A percentile compares a stretch with the other conserved stretches of the same genome.
phyloP scores from a whole-genome alignment of 768 basidiomycete species.

The Hygrophoropsis aurantiaca region DNA sequence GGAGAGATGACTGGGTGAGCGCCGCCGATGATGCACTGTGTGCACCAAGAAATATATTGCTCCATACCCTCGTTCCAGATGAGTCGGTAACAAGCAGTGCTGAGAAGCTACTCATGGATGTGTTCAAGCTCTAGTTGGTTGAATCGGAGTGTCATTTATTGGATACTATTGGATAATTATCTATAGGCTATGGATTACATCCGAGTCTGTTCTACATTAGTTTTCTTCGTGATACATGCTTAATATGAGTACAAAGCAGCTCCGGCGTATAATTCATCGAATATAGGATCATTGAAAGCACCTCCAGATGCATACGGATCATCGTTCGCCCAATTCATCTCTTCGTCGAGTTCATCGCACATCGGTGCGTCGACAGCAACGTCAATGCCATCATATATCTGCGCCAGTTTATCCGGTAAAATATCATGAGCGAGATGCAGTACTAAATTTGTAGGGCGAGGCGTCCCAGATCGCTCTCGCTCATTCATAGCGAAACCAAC shows the following conservation, averaged over 20 bases:
- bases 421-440: slow-evolving; percentile 21
- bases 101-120: too few species aligned
- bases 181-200: too few species aligned
- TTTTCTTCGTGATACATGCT: not conserved
- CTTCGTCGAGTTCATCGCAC: slow-evolving; percentile 22
- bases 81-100: too few species aligned
- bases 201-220: too few species aligned
- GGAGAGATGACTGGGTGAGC: too few species aligned
- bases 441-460: slow-evolving; percentile 30
- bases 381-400: slow-evolving; percentile 9
- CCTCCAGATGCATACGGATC: slow-evolving; percentile 33
- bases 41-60: too few species aligned
- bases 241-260: not conserved
- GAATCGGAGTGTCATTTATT: too few species aligned
- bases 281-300: slow-evolving; percentile 36
- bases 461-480: slow-evolving; percentile 19
- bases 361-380: slow-evolving; percentile 14
- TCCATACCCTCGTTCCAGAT: too few species aligned
- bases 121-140: too few species aligned
- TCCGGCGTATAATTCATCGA: slow-evolving; percentile 28
- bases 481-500: slow-evolving; percentile 10
- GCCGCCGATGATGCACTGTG: too few species aligned
- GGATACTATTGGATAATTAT: too few species aligned
- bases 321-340: slow-evolving; percentile 15
- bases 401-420: slow-evolving; percentile 13